These are phyloP conservation scores for Stagonosporopsis chrysanthemi DNA, from an alignment of 2,329 filamentous ascomycete species.

Conservation along the genomic window DNA sequence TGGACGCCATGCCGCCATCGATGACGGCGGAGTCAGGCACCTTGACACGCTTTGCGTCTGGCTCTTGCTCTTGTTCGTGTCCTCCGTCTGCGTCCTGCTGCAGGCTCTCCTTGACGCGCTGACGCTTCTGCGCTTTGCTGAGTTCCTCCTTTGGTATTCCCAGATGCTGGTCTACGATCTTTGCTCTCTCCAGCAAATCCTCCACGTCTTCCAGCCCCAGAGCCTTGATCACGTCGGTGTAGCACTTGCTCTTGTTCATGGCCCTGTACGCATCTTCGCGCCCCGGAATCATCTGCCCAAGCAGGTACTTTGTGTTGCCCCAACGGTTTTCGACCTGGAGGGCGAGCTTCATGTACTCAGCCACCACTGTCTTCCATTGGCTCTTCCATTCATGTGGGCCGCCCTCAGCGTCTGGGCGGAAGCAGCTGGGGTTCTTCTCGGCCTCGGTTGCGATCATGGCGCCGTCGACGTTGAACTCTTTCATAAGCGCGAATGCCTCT, in stretches of 20 bases:
- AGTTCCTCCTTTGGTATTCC: slow-evolving; percentile 64
- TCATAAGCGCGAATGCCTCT: slow-evolving; percentile 73
- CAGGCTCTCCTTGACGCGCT: slow-evolving; percentile 44
- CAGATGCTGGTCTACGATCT: slow-evolving; percentile 69
- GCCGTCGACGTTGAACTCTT: slow-evolving; percentile 85
- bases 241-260: slow-evolving; percentile 73
- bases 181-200: slow-evolving; percentile 69
- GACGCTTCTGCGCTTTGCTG: slow-evolving; percentile 55
- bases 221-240: slow-evolving; percentile 70
- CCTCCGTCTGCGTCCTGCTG: slow-evolving; percentile 18
- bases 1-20: slow-evolving; percentile 9
- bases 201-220: slow-evolving; percentile 71
- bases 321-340: slow-evolving; percentile 85
- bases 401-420: slow-evolving; percentile 73
- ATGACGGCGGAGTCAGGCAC: slow-evolving; percentile 25
- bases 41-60: slow-evolving; percentile 40
- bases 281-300: slow-evolving; percentile 85
- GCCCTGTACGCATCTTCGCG: slow-evolving; percentile 70
- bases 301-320: slow-evolving; percentile 91
- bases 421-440: slow-evolving; percentile 90
- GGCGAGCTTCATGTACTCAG: slow-evolving; percentile 74
- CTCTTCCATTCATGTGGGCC: slow-evolving; percentile 62
- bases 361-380: slow-evolving; percentile 79
- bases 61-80: slow-evolving; percentile 12
- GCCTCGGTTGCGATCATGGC: slow-evolving; percentile 97